Conservation (phyloP, 108 stramenopile genomes). For the Epipyxis sp. region DNA sequence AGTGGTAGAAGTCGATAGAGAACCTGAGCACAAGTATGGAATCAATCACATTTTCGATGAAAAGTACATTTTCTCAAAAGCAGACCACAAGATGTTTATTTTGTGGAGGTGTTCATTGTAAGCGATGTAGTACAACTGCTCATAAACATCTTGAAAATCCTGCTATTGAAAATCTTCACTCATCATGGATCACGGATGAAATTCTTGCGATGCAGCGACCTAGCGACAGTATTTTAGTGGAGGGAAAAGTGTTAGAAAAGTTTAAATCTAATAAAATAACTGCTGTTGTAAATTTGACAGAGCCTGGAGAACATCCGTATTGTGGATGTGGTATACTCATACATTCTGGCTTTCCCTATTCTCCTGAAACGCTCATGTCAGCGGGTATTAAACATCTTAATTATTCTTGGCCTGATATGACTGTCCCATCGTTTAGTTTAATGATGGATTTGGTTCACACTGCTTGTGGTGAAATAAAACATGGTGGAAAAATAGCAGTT, state of each 20-base stretch:
- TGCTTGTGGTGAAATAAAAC: slow-evolving; percentile 1
- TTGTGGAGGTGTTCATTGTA: slow-evolving; percentile 21
- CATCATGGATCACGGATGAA: slow-evolving; percentile 46
- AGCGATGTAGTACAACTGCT: not conserved
- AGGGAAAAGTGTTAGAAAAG: slow-evolving; percentile 31
- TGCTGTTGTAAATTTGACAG: slow-evolving; percentile 50
- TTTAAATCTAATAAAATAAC: slow-evolving; percentile 42
- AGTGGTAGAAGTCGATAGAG: too few species aligned
- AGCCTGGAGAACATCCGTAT: slow-evolving; percentile 50
- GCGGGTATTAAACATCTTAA: slow-evolving; percentile 46
- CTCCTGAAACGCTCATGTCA: slow-evolving; percentile 46
- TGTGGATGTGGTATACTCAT: slow-evolving; percentile 43
- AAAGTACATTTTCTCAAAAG: not conserved
- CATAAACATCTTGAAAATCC: not conserved
- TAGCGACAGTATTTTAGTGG: slow-evolving; percentile 39
- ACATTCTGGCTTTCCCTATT: slow-evolving; percentile 46
- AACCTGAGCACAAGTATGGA: too few species aligned
- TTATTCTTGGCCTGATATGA: slow-evolving; percentile 52
- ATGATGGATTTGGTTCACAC: slow-evolving; percentile 41
- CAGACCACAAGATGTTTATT: slow-evolving; percentile 1
- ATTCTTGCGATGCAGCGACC: slow-evolving; percentile 50
- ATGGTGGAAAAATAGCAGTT: slow-evolving; percentile 50
- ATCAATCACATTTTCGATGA: not conserved
- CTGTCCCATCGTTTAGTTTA: slow-evolving; percentile 36
- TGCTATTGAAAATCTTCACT: slow-evolving; percentile 40